These are phyloP conservation scores for Cercospora sojina DNA, from an alignment of 2,329 filamentous ascomycete genomes.

Conservation along the genomic window DNA sequence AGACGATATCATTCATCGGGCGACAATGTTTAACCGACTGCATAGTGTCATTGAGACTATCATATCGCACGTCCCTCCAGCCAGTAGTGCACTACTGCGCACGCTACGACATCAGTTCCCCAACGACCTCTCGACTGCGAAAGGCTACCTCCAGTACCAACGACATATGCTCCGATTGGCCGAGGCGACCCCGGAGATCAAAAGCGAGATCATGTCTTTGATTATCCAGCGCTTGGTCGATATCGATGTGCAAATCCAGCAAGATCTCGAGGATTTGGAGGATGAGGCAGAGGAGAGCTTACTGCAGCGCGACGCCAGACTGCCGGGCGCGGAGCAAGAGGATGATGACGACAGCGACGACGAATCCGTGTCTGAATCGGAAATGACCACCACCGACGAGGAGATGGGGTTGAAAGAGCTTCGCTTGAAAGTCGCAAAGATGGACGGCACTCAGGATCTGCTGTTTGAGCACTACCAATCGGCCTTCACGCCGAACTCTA, in stretches of 20 bases:
- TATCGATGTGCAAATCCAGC: slow-evolving; percentile 92
- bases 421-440: slow-evolving; percentile 81
- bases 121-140: slow-evolving; percentile 63
- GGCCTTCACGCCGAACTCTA: slow-evolving; percentile 62
- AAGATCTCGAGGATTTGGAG: slow-evolving; percentile 88
- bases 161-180: slow-evolving; percentile 77
- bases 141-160: slow-evolving; percentile 82
- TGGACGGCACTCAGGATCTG: slow-evolving; percentile 84
- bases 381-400: slow-evolving; percentile 58
- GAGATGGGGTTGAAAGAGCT: slow-evolving; percentile 65
- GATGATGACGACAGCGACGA: slow-evolving; percentile 62
- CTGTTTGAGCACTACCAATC: slow-evolving; percentile 81
- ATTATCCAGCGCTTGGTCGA: slow-evolving; percentile 86
- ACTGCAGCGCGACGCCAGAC: slow-evolving; percentile 52
- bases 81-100: slow-evolving; percentile 66
- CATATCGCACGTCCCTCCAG: slow-evolving; percentile 76
- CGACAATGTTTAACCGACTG: slow-evolving; percentile 68
- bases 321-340: slow-evolving; percentile 50
- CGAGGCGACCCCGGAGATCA: slow-evolving; percentile 73
- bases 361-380: slow-evolving; percentile 66
- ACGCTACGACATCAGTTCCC: slow-evolving; percentile 37
- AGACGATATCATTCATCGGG: slow-evolving; percentile 58
- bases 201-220: slow-evolving; percentile 75
- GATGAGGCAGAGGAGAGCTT: slow-evolving; percentile 79
- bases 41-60: slow-evolving; percentile 76